Base-by-base conservation (phyloP, 805 yeast species). In the Pichia cabralensis region DNA sequence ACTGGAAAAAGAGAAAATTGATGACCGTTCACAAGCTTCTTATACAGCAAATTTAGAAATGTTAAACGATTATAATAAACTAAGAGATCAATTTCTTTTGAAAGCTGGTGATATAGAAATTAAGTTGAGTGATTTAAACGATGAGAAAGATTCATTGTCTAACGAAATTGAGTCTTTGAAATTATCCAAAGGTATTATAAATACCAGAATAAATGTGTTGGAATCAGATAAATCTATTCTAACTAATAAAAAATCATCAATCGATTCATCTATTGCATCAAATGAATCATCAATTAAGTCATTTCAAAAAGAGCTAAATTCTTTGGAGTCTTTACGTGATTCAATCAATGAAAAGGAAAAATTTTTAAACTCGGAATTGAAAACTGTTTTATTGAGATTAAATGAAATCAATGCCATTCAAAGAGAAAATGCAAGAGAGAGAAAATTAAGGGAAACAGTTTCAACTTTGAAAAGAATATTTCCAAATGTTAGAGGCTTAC, bases 401-500 rank as follows among this genome's bases (percentile, higher is more conserved):
- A 80, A 80, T 40, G 94, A 82, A 35, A 58, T 83, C 24, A 75
- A 74, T 33, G 86, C 95, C 1, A 74, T 68, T 38, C 80, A 77
- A 53, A 71, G 89, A 44, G 96, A 83, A 46, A 65, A 86, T 0
- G 70, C 71, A 26, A 71, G 74, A 41, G 95, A 86, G 42, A 67
- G 69, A 32, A 72, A 67, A 41, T 58, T 82, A 27, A 65, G 89
- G 36, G 95, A 86, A 44, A 82, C 80, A 41, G 77, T 83, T 3
- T 57, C 76, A 0, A 67, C 74, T 35, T 58, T 92, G 35, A 78
- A 74, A 46, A 74, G 84, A 48, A 56, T 79, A n/a, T 71, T 80
- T 42, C 92, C 95, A 1, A 86, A 95, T 4, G 94, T 92, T 3
- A 69, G 69, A 44, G 97, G 96, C 3, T 55, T 85, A 9, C 74